Percentiles rank a stretch among this genome's conserved stretches.
Evolutionary conservation across 768 basidiomycete species (phyloP).

Genomic region (Termitomyces eurrhizus): DNA sequence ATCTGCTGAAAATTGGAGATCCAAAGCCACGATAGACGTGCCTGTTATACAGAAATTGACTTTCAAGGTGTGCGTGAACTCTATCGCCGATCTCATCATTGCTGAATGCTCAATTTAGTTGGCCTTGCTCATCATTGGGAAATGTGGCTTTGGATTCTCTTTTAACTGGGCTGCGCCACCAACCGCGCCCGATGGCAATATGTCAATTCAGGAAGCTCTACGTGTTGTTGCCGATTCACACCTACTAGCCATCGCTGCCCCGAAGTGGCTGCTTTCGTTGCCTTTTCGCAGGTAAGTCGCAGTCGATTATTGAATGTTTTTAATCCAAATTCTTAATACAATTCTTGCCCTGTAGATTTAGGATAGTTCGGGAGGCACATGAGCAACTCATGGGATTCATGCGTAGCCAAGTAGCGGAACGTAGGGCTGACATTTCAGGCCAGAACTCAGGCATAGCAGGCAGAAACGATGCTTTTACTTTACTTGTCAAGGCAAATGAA

Average conservation of each 20-base stretch:
- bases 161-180: conserved; percentile 40
- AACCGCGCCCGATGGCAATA: conserved; percentile 28
- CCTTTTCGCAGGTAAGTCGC: conserved; percentile 29
- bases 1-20: conserved; percentile 25
- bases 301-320: neutral
- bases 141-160: conserved; percentile 44
- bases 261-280: conserved; percentile 34
- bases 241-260: conserved; percentile 23
- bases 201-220: conserved; percentile 36
- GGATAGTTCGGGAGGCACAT: conserved; percentile 24
- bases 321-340: neutral
- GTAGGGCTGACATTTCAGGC: conserved; percentile 27
- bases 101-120: conserved; percentile 23
- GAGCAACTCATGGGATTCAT: conserved; percentile 32
- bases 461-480: conserved; percentile 34
- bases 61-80: conserved; percentile 23
- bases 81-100: neutral
- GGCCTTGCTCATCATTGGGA: conserved; percentile 39
- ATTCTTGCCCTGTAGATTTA: conserved; percentile 20
- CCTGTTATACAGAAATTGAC: conserved; percentile 25
- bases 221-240: conserved; percentile 28
- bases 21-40: conserved; percentile 15
- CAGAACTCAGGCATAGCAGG: conserved; percentile 1
- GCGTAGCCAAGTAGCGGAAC: conserved; percentile 30
- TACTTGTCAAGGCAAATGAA: conserved; percentile 44